Conservation (phyloP, 768 basidiomycete species). For the Lentinula guzmanii region DNA sequence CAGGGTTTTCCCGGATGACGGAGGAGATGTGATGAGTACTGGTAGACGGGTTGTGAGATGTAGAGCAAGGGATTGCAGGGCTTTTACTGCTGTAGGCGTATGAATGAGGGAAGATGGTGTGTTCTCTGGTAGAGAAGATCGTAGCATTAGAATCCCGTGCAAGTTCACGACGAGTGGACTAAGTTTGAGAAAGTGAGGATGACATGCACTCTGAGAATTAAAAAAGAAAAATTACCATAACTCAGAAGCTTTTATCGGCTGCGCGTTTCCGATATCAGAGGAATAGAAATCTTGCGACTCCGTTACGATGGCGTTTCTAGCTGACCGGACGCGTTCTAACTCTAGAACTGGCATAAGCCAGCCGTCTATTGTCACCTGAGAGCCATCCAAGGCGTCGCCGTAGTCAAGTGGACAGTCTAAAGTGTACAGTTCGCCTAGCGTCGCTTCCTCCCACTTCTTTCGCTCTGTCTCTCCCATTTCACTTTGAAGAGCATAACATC, state of each 20-base stretch:
- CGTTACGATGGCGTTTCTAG: conserved; percentile 38
- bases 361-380: conserved; percentile 50
- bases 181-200: conserved; percentile 12
- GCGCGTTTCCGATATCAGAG: conserved; percentile 25
- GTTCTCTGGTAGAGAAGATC: conserved; percentile 23
- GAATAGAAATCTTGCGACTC: conserved; percentile 41
- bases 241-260: conserved; percentile 36
- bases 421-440: conserved; percentile 53
- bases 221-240: conserved; percentile 41
- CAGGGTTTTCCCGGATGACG: conserved; percentile 86
- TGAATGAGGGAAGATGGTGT: conserved; percentile 42
- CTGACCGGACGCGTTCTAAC: conserved; percentile 47
- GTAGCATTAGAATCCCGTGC: conserved; percentile 62
- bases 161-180: conserved; percentile 58
- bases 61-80: conserved; percentile 59
- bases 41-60: conserved; percentile 68
- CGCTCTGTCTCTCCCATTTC: conserved; percentile 78
- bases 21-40: conserved; percentile 75
- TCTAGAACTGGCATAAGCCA: conserved; percentile 82
- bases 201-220: neutral
- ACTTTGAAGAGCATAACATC: conserved; percentile 70
- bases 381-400: conserved; percentile 44
- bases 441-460: conserved; percentile 51
- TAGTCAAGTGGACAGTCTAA: conserved; percentile 62
- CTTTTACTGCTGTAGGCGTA: conserved; percentile 53